A percentile compares a stretch with the other conserved stretches of the same genome.
Evolutionary conservation across 495 filamentous ascomycete species (phyloP).

Genomic region (Margaritispora aquatica): DNA sequence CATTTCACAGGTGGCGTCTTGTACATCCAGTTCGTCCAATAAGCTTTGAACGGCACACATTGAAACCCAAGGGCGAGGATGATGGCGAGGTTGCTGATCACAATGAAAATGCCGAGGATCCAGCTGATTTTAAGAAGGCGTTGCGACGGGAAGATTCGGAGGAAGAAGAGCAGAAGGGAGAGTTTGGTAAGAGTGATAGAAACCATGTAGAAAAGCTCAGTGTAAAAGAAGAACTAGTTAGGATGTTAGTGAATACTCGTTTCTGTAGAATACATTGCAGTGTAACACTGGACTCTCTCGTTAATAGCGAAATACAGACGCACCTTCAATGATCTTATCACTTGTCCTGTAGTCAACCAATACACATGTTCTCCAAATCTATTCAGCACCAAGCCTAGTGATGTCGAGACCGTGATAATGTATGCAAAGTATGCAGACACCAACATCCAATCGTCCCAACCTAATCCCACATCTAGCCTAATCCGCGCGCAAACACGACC

Average conservation of each 20-base stretch:
- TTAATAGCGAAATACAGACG: no score
- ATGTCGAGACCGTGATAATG: not conserved
- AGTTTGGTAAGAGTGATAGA: constrained; percentile 21
- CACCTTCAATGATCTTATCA: not conserved
- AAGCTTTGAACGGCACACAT: constrained; percentile 32
- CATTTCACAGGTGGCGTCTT: constrained; percentile 22
- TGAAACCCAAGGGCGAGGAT: not conserved
- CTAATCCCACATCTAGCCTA: not conserved
- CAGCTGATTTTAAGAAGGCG: not conserved
- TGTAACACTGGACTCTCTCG: no score
- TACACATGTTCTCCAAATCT: constrained; percentile 1
- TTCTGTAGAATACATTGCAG: not conserved
- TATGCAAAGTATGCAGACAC: not conserved
- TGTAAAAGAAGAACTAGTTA: constrained; percentile 23
- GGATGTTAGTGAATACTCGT: not conserved
- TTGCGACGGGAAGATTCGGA: constrained; percentile 19
- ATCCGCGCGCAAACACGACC: not conserved
- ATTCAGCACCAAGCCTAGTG: not conserved
- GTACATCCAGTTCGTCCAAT: constrained; percentile 24
- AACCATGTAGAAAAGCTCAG: constrained; percentile 31
- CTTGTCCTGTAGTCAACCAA: not conserved
- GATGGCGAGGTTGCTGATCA: constrained; percentile 17
- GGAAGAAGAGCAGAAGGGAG: constrained; percentile 18
- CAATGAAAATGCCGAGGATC: not conserved
- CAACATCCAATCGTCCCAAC: constrained; percentile 1